Evolutionary conservation across 805 yeast genomes (phyloP), one percentile per base, ranked within the genome.

Genomic region (Saccharomycopsis fibuligera): DNA sequence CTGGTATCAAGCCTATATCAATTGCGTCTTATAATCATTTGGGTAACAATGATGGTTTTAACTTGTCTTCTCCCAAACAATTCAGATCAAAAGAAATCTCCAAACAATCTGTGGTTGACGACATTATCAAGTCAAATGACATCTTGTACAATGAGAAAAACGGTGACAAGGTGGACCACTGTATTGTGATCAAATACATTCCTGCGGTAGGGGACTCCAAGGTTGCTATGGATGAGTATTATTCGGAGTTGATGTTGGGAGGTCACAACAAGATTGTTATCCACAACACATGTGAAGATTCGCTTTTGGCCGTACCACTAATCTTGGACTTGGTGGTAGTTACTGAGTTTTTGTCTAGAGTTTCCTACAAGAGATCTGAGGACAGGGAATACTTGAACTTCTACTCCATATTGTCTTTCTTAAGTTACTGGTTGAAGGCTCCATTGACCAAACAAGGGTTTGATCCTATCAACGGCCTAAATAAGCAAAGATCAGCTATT

Each of bases 151-250:
- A 87, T 62, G 81, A 86, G 44, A 80, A 86, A 67, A 62, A 72
- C 39, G 96, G 96, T 43, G 75, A 79, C 55, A 76, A 74, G 54
- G 84, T 91, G 54, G 97, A 90, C 62, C 98, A 90, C 68, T 85
- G 95, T 69, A 90, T 90, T 65, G 97, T 90, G 53, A 90, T 90
- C 73, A 90, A 90, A 71, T 89, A 90, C 67, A 70, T 91, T 64
- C 85, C 86, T 49, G 96, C 97, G 6, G 97, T 90, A 43, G 96
- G 96, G 35, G 98, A 90, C 68, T 82, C 93, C 56, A 90, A 90
- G 73, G 96, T 90, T 56, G 98, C 98, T 46, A 91, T 90, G 97
- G 98, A 90, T 68, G 97, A 91, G 71, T 90, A 90, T 72, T 88
- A 91, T 72, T 84, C 95, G 49, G 97, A 90, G 69, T 80, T 90